These are phyloP conservation scores for Septoria petroselini DNA, from an alignment of 2,329 filamentous ascomycete genomes.

Conservation along the genomic window DNA sequence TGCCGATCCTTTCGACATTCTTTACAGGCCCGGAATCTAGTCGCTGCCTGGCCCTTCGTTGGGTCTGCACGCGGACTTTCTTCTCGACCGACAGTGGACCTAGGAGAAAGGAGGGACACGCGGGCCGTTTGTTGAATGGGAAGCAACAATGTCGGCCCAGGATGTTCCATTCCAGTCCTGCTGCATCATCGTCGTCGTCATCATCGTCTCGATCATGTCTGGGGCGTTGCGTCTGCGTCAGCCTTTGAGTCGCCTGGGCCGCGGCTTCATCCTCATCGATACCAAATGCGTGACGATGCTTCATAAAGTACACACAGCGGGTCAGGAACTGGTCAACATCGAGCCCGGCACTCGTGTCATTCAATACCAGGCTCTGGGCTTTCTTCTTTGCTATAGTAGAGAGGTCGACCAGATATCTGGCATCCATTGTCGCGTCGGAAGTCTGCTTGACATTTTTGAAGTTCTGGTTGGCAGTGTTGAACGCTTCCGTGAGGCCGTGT, in stretches of 20 bases:
- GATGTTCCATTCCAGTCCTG: conserved; percentile 79
- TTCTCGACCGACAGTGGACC: conserved; percentile 89
- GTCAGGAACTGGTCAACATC: conserved; percentile 90
- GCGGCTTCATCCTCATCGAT: conserved; percentile 51
- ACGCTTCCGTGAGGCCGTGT: conserved; percentile 46
- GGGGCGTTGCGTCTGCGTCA: conserved; percentile 25
- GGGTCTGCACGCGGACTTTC: conserved; percentile 66
- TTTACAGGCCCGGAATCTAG: conserved; percentile 65
- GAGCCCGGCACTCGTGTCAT: conserved; percentile 69
- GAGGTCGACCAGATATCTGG: conserved; percentile 75
- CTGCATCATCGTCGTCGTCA: conserved; percentile 61
- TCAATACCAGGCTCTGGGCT: conserved; percentile 69
- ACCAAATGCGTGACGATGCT: conserved; percentile 53
- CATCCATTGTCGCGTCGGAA: conserved; percentile 84
- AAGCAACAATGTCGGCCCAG: conserved; percentile 75
- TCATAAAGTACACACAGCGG: conserved; percentile 85
- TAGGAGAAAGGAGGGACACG: conserved; percentile 77
- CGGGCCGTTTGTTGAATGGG: conserved; percentile 68
- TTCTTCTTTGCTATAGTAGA: conserved; percentile 79
- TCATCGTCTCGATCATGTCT: conserved; percentile 24
- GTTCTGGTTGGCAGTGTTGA: conserved; percentile 53
- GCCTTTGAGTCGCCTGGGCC: conserved; percentile 9
- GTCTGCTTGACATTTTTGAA: conserved; percentile 72
- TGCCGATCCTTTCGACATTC: conserved; percentile 72
- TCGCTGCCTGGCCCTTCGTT: conserved; percentile 68